phyloP scores from a whole-genome alignment of 2,329 filamentous ascomycete species.

The Xylaria sp. region DNA sequence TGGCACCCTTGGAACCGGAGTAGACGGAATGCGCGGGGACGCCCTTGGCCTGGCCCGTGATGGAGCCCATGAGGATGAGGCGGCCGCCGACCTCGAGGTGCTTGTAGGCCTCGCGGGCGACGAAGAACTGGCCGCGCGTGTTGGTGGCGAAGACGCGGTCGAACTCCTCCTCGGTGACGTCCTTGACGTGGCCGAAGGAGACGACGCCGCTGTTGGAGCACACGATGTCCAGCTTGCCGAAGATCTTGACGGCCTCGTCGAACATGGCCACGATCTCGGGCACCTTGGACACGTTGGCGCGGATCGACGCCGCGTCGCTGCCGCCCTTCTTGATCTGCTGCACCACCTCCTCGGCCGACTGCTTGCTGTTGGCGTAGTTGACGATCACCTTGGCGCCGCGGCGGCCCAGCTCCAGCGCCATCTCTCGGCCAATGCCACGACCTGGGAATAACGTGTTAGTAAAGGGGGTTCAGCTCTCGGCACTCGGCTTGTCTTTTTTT shows the following conservation, averaged over 20 bases:
- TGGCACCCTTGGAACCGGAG: conserved; percentile 78
- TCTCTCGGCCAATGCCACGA: conserved; percentile 73
- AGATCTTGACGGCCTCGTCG: conserved; percentile 69
- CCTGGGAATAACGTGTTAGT: conserved; percentile 51
- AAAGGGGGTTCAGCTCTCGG: conserved; percentile 16
- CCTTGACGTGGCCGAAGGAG: conserved; percentile 73
- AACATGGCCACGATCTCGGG: conserved; percentile 71
- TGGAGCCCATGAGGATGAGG: conserved; percentile 78
- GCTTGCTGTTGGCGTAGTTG: conserved; percentile 73
- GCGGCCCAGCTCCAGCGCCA: conserved; percentile 72
- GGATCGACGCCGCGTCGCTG: conserved; percentile 70
- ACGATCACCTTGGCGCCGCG: conserved; percentile 73
- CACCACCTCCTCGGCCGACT: conserved; percentile 73
- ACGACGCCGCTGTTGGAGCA: conserved; percentile 77
- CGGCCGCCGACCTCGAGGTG: conserved; percentile 74
- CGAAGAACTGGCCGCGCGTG: conserved; percentile 76
- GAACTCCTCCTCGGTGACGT: conserved; percentile 75
- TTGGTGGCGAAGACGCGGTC: conserved; percentile 77
- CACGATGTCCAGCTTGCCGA: conserved; percentile 75
- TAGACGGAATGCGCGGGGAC: conserved; percentile 79
- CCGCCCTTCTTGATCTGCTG: conserved; percentile 72
- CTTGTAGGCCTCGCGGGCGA: conserved; percentile 76
- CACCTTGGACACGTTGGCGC: conserved; percentile 74
- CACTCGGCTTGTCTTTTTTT: conserved; percentile 9
- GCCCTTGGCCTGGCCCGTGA: conserved; percentile 72